phyloP scores from a whole-genome alignment of 176 grass and related monocot species.

The Themeda triandra region DNA sequence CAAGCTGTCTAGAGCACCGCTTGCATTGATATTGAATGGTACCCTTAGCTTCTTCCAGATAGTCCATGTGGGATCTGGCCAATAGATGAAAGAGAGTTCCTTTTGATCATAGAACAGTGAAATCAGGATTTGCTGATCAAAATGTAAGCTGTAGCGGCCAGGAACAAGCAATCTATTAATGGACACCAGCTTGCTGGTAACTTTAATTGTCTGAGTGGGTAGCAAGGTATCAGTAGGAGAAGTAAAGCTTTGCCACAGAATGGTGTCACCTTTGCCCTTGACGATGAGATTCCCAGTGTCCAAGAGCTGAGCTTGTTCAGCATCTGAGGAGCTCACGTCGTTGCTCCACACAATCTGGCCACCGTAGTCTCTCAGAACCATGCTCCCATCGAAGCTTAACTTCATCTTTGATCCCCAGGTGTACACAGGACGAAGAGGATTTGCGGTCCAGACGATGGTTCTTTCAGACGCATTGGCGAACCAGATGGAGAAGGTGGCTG shows the following conservation, averaged over 20 bases:
- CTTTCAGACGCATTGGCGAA: constrained; percentile 11
- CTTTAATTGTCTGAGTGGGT: constrained; percentile 31
- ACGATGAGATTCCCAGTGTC: constrained; percentile 32
- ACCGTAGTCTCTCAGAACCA: constrained; percentile 22
- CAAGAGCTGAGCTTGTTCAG: constrained; percentile 8
- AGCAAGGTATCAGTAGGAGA: constrained; percentile 50
- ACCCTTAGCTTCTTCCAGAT: constrained; percentile 29
- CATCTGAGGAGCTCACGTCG: background rate
- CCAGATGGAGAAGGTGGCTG: constrained; percentile 41
- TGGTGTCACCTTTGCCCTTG: constrained; percentile 11
- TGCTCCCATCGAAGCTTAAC: constrained; percentile 3
- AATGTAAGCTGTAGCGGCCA: constrained; percentile 32
- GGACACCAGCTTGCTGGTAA: constrained; percentile 17
- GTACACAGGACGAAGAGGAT: constrained; percentile 34
- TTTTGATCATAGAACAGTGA: constrained; percentile 36
- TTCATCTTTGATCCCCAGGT: constrained; percentile 22
- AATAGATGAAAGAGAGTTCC: constrained; percentile 39
- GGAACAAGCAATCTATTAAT: constrained; percentile 29
- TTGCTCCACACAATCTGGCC: constrained; percentile 31
- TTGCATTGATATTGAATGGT: background rate
- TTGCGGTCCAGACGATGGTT: constrained; percentile 20
- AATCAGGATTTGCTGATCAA: constrained; percentile 37
- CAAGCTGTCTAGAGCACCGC: constrained; percentile 5
- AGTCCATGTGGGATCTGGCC: constrained; percentile 1
- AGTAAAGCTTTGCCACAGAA: constrained; percentile 41